phyloP scores from a whole-genome alignment of 2,329 filamentous ascomycete species.

The Leptodontidium sp. region DNA sequence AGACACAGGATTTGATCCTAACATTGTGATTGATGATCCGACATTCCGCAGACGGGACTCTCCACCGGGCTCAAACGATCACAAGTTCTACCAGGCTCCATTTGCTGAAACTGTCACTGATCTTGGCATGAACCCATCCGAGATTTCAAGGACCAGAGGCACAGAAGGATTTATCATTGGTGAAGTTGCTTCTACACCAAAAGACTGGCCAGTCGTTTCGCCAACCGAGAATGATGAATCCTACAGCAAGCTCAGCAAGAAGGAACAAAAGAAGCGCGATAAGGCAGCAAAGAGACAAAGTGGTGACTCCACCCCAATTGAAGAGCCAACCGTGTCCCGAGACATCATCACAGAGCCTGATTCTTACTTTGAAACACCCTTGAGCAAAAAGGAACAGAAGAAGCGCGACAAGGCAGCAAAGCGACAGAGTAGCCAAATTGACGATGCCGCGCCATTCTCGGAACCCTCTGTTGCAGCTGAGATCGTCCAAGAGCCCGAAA shows the following conservation, averaged over 20 bases:
- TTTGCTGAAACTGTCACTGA: slow-evolving; percentile 59
- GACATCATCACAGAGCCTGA: slow-evolving; percentile 41
- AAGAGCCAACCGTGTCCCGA: slow-evolving; percentile 28
- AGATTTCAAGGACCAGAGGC: slow-evolving; percentile 27
- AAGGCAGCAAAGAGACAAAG: slow-evolving; percentile 48
- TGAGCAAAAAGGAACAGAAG: slow-evolving; percentile 60
- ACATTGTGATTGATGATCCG: slow-evolving; percentile 73
- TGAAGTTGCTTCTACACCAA: slow-evolving; percentile 55
- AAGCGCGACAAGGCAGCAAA: slow-evolving; percentile 55
- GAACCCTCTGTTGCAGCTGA: slow-evolving; percentile 33
- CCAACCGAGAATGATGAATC: slow-evolving; percentile 47
- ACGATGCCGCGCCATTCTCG: slow-evolving; percentile 38
- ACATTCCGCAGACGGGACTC: slow-evolving; percentile 69
- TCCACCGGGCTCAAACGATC: slow-evolving; percentile 66
- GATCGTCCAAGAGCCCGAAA: slow-evolving; percentile 44
- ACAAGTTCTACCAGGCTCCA: slow-evolving; percentile 56
- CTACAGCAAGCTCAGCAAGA: slow-evolving; percentile 47
- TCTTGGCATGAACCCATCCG: slow-evolving; percentile 43
- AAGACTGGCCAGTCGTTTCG: slow-evolving; percentile 48
- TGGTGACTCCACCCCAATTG: slow-evolving; percentile 32
- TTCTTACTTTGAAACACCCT: slow-evolving; percentile 42
- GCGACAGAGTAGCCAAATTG: slow-evolving; percentile 46
- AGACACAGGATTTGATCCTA: slow-evolving; percentile 74
- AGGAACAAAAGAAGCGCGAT: slow-evolving; percentile 54
- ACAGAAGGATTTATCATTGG: slow-evolving; percentile 55